A percentile compares a stretch with the other conserved stretches of the same genome.
Conservation (phyloP, 345 rosid species). For the Populus tremula region DNA sequence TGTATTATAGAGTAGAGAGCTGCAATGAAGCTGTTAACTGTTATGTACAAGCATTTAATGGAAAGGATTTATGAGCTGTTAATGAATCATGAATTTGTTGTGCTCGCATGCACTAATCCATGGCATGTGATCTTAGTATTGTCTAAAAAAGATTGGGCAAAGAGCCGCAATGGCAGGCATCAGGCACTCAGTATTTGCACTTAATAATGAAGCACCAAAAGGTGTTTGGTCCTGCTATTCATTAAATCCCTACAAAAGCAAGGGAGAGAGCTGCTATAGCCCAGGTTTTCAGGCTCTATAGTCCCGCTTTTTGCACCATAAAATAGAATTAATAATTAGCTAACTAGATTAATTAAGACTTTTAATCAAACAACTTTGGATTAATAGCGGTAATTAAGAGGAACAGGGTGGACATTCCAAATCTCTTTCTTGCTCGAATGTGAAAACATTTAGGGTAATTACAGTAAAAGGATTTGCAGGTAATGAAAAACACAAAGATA, state of each 20-base stretch:
- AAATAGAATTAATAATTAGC: neutral
- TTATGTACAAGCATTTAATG: neutral
- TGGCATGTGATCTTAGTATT: conserved; percentile 9
- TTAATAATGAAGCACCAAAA: neutral
- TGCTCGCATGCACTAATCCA: neutral
- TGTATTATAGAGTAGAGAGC: neutral
- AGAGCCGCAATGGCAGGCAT: conserved; percentile 30
- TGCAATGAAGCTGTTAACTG: neutral
- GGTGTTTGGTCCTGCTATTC: neutral
- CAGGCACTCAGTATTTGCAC: conserved; percentile 11
- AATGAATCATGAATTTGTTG: neutral
- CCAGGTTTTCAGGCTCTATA: neutral
- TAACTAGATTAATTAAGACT: neutral
- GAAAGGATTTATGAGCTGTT: neutral
- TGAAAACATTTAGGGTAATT: conserved; percentile 10
- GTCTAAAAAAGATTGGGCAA: conserved; percentile 35
- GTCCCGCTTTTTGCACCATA: neutral
- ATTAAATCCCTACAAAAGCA: neutral
- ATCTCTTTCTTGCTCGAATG: conserved; percentile 12
- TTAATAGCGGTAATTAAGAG: neutral
- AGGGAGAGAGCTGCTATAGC: neutral
- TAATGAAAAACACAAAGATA: conserved; percentile 1
- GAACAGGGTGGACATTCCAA: conserved; percentile 6
- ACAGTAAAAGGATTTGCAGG: neutral
- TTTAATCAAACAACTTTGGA: neutral